Evolutionary conservation across 371 early-diverging fungal species (phyloP), one percentile per base, ranked within the genome.

Genomic region (Phascolomyces articulosus): DNA sequence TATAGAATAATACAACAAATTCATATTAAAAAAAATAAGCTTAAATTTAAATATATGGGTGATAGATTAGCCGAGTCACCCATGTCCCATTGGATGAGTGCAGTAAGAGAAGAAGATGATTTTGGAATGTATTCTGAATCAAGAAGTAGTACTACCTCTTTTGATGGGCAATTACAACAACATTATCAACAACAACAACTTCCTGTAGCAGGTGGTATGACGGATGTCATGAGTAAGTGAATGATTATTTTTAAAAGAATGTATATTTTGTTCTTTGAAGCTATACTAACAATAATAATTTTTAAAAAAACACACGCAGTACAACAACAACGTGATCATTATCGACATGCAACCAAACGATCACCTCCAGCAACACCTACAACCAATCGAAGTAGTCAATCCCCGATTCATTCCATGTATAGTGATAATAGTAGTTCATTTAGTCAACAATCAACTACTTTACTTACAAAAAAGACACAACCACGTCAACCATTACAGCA

Each of bases 351-450:
- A 29, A 53, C 54, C 16, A 61, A 40, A 34, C 49, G 53, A 23
- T 61, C 62, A 31, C 62, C 62, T 8, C 62, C 62, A 24, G 24
- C 47, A 27, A 40, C 60, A 47, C 60, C 62, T 15, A 61, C 62
- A 23, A 26, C 26, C 18, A 47, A 20, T 21, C 60, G 31, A 3
- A 59, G 27, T 59, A 47, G 27, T 20, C 48, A 28, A 9, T 47
- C 60, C 4, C 60, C 41, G 4, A 27, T 15, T 40, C 15, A 11
- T 40, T 26, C 16, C 10, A 47, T 44, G 10, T 13, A 59, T 47
- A n/a, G 40, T n/a, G 28, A 59, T 11, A 24, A 59, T 47, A 38
- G 44, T 28, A 27, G 29, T 27, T 20, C 41, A 0, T 27, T 40
- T 1, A 18, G 29, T 21, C 40, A 57, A 57, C 34, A 38, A 60